Base-by-base conservation (phyloP, 2,329 filamentous ascomycete genomes). In the Penicillium sp. region DNA sequence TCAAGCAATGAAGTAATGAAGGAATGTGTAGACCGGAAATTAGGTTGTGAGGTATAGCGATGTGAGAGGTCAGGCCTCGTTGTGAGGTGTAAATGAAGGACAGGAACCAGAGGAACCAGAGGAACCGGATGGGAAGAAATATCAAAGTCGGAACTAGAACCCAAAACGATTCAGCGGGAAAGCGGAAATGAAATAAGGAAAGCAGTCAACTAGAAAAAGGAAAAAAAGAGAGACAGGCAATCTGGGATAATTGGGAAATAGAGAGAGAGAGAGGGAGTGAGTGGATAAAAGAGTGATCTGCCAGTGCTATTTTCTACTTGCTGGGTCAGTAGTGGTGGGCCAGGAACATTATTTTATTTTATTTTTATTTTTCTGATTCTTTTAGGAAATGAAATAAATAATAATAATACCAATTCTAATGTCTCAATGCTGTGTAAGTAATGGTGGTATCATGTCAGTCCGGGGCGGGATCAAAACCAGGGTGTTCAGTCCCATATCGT, bases 271-370 rank as follows among this genome's bases (percentile, higher is more conserved):
- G 57, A 58, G 54, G 53, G 56, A 54, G 57, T 52, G 52, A 52
- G 59, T 66, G 63, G 63, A 61, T 66, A 64, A 68, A 66, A 59
- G 57, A 62, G 54, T 63, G 63, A 67, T 66, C 63, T 66, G 58
- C 64, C 42, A 54, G 60, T 65, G 55, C 58, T 60, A 64, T 59
- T 57, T 58, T 54, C 55, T 61, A 52, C 57, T 52, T 60, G 59
- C 54, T 57, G 56, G 51, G 51, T 57, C 51, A 55, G 54, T 61
- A 62, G 60, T 58, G 40, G 58, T 61, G 55, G 56, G 54, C 56
- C 54, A 55, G 52, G 54, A 55, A 52, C 57, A 48, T 50, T 55
- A 59, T 52, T 55, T 52, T 55, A 57, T 54, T 55, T 52, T 40
- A 36, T 40, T 27, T 27, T 24, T 24, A 24, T 24, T 20, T 9